These are phyloP conservation scores for Thermothelomyces thermophilus DNA, from an alignment of 2,329 filamentous ascomycete species.

Conservation along the genomic window DNA sequence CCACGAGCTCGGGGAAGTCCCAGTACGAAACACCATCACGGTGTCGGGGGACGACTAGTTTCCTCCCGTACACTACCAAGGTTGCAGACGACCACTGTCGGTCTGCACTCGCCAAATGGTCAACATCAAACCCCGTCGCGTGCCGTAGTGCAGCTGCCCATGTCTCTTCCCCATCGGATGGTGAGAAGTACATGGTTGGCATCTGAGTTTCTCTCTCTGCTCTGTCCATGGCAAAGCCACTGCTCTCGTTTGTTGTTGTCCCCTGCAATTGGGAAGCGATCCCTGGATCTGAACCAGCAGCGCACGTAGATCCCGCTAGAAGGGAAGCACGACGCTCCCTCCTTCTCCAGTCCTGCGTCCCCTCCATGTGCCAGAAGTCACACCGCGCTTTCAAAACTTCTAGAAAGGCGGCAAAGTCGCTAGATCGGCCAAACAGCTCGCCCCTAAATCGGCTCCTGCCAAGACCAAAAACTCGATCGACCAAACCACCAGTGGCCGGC, in stretches of 20 bases:
- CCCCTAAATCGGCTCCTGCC: slow-evolving; percentile 33
- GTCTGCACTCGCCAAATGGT: background rate
- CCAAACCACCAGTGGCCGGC: slow-evolving; percentile 46
- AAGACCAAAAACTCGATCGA: slow-evolving; percentile 43
- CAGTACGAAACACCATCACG: slow-evolving; percentile 54
- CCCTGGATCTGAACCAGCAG: background rate
- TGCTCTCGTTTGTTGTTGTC: background rate
- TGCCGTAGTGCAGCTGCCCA: slow-evolving; percentile 23
- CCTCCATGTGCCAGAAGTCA: slow-evolving; percentile 80
- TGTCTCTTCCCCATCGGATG: slow-evolving; percentile 21
- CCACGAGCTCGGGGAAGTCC: slow-evolving; percentile 63
- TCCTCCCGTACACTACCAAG: slow-evolving; percentile 56
- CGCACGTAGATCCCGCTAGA: background rate
- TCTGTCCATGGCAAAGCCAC: slow-evolving; percentile 20
- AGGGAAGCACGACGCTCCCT: slow-evolving; percentile 34
- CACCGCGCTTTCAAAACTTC: slow-evolving; percentile 71
- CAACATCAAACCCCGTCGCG: background rate
- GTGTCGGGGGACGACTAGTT: slow-evolving; percentile 52
- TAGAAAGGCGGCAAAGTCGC: slow-evolving; percentile 70
- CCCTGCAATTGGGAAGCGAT: background rate
- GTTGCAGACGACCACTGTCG: slow-evolving; percentile 37
- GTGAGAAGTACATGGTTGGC: slow-evolving; percentile 24
- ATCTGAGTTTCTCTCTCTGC: slow-evolving; percentile 5
- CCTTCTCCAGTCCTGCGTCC: slow-evolving; percentile 63
- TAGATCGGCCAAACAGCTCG: slow-evolving; percentile 52